phyloP scores from a whole-genome alignment of 495 filamentous ascomycete genomes.

The Tuber indicum region DNA sequence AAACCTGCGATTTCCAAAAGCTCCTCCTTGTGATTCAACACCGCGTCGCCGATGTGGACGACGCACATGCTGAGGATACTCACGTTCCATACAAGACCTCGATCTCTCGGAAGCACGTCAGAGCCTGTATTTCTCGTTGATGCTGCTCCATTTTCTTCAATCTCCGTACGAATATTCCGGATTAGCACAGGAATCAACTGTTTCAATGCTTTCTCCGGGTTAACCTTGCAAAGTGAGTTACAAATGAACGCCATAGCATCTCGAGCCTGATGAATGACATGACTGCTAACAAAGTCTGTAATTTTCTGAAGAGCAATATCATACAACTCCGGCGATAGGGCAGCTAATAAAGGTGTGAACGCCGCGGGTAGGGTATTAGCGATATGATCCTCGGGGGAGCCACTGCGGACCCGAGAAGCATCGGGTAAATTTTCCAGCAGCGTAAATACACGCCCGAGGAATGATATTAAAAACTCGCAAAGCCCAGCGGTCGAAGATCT shows the following conservation, averaged over 20 bases:
- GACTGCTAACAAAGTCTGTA: conserved; percentile 81
- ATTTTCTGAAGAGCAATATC: conserved; percentile 88
- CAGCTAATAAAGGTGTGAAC: conserved; percentile 81
- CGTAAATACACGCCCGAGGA: conserved; percentile 91
- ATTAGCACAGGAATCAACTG: conserved; percentile 83
- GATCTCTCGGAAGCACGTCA: conserved; percentile 86
- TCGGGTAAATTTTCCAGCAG: conserved; percentile 93
- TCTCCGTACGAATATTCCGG: conserved; percentile 87
- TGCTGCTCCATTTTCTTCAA: conserved; percentile 93
- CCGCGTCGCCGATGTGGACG: conserved; percentile 85
- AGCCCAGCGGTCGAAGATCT: conserved; percentile 95
- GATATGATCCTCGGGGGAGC: conserved; percentile 92
- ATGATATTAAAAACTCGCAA: conserved; percentile 80
- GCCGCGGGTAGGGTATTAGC: conserved; percentile 92
- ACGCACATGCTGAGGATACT: conserved; percentile 98
- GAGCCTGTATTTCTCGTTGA: conserved; percentile 88
- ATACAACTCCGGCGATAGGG: conserved; percentile 87
- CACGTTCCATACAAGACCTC: conserved; percentile 91
- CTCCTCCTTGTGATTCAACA: conserved; percentile 78
- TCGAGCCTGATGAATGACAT: conserved; percentile 93
- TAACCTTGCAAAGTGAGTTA: conserved; percentile 89
- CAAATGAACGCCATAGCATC: conserved; percentile 99
- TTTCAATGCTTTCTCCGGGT: conserved; percentile 84
- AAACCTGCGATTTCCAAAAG: conserved; percentile 86
- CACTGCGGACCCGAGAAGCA: conserved; percentile 72